Conservation (phyloP, 768 basidiomycete species). For the Russula abietina region DNA sequence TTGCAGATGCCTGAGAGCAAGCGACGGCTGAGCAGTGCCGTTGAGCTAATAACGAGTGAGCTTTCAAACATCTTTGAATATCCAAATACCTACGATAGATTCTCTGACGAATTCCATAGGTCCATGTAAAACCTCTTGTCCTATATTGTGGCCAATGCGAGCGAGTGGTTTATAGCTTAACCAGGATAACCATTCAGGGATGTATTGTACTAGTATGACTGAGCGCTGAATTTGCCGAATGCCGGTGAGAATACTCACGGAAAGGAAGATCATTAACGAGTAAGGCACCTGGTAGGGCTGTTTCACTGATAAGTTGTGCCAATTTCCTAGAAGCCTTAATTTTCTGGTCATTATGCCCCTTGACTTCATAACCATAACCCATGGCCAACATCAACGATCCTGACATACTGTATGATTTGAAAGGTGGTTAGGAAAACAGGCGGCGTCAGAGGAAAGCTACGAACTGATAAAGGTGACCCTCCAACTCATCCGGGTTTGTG, state of each 20-base stretch:
- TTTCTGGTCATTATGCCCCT: neutral
- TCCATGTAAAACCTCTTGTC: neutral
- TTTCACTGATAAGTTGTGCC: neutral
- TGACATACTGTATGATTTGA: neutral
- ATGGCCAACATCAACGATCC: constrained; percentile 2
- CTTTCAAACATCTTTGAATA: neutral
- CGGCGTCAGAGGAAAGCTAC: neutral
- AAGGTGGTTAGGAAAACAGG: too few species aligned
- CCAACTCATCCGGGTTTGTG: neutral
- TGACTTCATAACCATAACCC: constrained; percentile 11
- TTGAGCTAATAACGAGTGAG: neutral
- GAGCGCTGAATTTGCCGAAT: too few species aligned
- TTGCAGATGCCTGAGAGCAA: constrained; percentile 3
- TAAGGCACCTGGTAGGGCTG: neutral
- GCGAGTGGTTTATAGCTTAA: constrained; percentile 12
- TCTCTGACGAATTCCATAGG: constrained; percentile 4
- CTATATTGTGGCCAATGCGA: neutral
- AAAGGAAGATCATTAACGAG: constrained; percentile 9
- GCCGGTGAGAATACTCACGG: neutral
- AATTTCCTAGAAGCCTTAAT: neutral
- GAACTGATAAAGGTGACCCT: constrained; percentile 6
- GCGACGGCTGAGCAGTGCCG: constrained; percentile 8
- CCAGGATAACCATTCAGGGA: constrained; percentile 14
- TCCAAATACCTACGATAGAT: neutral
- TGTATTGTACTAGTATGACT: constrained; percentile 1